phyloP scores from a whole-genome alignment of 2,329 filamentous ascomycete genomes.

The Fusarium sambucinum region DNA sequence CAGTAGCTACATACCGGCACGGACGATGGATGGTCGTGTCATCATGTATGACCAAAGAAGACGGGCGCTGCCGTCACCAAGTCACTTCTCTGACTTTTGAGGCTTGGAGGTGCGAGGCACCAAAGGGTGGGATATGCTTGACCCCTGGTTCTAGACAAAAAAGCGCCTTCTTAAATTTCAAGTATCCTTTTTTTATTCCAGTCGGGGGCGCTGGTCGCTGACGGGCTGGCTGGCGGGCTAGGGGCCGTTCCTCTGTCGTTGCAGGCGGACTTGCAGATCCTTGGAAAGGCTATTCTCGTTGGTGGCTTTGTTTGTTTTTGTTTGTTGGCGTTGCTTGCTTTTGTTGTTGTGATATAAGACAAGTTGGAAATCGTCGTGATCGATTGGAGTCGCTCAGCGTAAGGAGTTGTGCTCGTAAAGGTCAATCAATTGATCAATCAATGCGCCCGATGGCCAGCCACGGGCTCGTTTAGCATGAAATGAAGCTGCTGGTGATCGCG shows the following conservation, averaged over 20 bases:
- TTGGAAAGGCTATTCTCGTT: conserved; percentile 26
- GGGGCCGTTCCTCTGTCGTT: conserved; percentile 24
- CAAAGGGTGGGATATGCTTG: conserved; percentile 28
- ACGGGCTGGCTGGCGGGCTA: conserved; percentile 30
- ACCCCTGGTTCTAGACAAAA: conserved; percentile 31
- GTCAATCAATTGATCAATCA: conserved; percentile 14
- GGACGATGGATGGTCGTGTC: conserved; percentile 71
- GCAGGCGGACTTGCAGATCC: conserved; percentile 19
- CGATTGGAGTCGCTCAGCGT: conserved; percentile 16
- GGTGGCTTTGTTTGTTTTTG: conserved; percentile 11
- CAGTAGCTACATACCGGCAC: conserved; percentile 65
- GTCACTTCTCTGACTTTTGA: conserved; percentile 34
- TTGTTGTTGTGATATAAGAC: conserved; percentile 17
- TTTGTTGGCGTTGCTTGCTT: conserved; percentile 17
- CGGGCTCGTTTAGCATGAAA: conserved; percentile 39
- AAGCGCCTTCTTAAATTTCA: conserved; percentile 22
- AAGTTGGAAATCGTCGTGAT: conserved; percentile 21
- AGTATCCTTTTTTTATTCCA: conserved; percentile 12
- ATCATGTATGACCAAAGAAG: conserved; percentile 55
- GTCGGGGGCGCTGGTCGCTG: conserved; percentile 20
- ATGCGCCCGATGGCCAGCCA: conserved; percentile 43
- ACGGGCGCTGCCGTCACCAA: conserved; percentile 38
- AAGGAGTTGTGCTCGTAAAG: conserved; percentile 18
- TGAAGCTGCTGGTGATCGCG: conserved; percentile 14
- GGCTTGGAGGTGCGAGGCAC: conserved; percentile 37